These are phyloP conservation scores for Chionographis japonica DNA, from an alignment of 106 monocot species.

Conservation along the genomic window DNA sequence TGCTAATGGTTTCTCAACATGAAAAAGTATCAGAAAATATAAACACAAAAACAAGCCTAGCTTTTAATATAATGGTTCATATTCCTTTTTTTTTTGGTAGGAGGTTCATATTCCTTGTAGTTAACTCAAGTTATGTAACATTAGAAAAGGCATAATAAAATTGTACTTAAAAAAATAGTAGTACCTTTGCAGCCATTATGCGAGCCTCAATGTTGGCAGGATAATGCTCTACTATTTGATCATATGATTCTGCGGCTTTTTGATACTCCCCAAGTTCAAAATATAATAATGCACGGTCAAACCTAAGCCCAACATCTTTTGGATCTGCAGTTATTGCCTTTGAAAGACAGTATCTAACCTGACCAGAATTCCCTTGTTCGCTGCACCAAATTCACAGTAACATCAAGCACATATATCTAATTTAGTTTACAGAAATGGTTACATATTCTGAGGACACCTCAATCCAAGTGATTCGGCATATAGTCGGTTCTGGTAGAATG, in stretches of 20 bases:
- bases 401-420: too few species aligned
- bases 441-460: too few species aligned
- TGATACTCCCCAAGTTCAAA: constrained; percentile 67
- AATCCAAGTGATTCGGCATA: too few species aligned
- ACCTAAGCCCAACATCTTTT: constrained; percentile 62
- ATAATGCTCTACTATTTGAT: constrained; percentile 54
- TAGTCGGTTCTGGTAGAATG: too few species aligned
- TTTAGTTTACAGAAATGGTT: too few species aligned
- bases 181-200: constrained; percentile 81
- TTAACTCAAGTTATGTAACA: neutral
- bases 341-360: constrained; percentile 72
- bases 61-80: too few species aligned
- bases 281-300: constrained; percentile 57
- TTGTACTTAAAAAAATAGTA: neutral
- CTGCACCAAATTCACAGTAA: constrained; percentile 15
- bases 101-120: too few species aligned
- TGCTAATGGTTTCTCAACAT: too few species aligned
- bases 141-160: neutral
- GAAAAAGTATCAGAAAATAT: too few species aligned
- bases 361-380: constrained; percentile 63
- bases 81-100: too few species aligned
- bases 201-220: constrained; percentile 59
- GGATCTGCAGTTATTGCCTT: constrained; percentile 96
- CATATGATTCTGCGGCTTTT: constrained; percentile 72
- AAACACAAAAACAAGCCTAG: too few species aligned